These are phyloP conservation scores for Leccinellum albellum DNA, from an alignment of 768 basidiomycete genomes.

Conservation along the genomic window DNA sequence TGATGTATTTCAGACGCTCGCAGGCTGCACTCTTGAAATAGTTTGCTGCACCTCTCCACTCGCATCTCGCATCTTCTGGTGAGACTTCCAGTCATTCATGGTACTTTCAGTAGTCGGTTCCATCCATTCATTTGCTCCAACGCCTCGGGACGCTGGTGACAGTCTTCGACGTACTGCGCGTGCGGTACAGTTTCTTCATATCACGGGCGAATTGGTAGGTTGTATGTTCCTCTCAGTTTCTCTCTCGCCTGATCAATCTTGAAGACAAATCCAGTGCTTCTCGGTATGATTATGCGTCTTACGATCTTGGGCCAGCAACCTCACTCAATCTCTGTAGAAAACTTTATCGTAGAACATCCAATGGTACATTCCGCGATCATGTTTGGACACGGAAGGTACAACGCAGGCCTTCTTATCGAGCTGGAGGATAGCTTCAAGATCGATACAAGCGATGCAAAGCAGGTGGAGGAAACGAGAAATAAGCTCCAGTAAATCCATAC, in stretches of 20 bases:
- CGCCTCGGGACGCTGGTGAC: background rate
- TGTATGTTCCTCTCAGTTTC: background rate
- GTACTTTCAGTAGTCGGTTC: background rate
- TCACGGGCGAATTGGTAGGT: conserved; percentile 20
- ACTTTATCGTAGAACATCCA: conserved; percentile 12
- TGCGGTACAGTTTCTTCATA: conserved; percentile 7
- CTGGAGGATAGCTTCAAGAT: conserved; percentile 7
- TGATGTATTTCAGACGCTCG: background rate
- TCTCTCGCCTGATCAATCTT: background rate
- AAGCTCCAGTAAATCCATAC: conserved; percentile 11
- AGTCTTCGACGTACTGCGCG: background rate
- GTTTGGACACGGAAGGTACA: conserved; percentile 22
- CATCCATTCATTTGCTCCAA: background rate
- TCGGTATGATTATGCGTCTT: conserved; percentile 9
- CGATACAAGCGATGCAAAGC: conserved; percentile 5
- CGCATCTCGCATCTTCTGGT: conserved; percentile 9
- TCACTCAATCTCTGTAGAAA: conserved; percentile 6
- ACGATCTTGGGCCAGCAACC: background rate
- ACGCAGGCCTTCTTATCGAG: conserved; percentile 15
- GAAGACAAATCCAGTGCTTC: conserved; percentile 14
- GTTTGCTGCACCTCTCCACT: background rate
- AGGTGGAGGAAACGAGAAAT: conserved; percentile 10
- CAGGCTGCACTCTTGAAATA: background rate
- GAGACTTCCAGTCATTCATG: conserved; percentile 7
- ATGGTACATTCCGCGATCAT: conserved; percentile 17